Evolutionary conservation across 495 filamentous ascomycete species (phyloP), one percentile per base, ranked within the genome.

Genomic region (Xylaria grammica): DNA sequence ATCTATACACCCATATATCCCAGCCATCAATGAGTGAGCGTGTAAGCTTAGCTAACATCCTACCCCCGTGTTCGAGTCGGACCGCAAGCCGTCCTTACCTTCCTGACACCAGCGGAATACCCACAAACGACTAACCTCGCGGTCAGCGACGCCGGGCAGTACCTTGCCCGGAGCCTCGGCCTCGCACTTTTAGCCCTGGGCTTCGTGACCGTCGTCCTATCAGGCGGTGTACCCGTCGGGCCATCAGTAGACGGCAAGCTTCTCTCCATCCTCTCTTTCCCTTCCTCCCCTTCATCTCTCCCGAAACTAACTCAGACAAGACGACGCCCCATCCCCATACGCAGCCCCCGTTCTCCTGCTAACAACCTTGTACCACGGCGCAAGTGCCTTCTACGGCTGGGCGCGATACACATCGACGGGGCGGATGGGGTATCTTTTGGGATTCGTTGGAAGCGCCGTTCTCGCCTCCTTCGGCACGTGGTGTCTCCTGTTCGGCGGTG

Each of bases 201-300:
- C 40, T 65, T 86, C 11, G 74, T 94, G 36, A 83, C 83, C 6
- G 75, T 93, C 36, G 82, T 93, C 59, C 78, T 94, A 1, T 90
- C 90, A 0, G 93, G 92, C 58, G 84, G 85, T 5, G 82, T 96
- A n/a, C 93, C 92, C 0, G 75, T 96, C 19, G 85, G 83, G 2
- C 81, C 86, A 17, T 67, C 77, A 0, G 36, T 44, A 13, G 70
- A 73, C 7, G 30, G 74, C 76, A 66, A 27, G 70, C 59, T 19
- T 62, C 80, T 4, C 19, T 40, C 22, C 20, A 40, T 54, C 40
- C 29, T n/a, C 22, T 9, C 20, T 26, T 20, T 38, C 7, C 13
- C 13, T 11, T 26, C 19, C 0, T 36, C 20, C 0, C 3, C 10
- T 20, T 19, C 19, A 10, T 19, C 15, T 26, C 32, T 4, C 19